Evolutionary conservation across 2,329 filamentous ascomycete genomes (phyloP).

Genomic region (Cryphonectria parasitica): DNA sequence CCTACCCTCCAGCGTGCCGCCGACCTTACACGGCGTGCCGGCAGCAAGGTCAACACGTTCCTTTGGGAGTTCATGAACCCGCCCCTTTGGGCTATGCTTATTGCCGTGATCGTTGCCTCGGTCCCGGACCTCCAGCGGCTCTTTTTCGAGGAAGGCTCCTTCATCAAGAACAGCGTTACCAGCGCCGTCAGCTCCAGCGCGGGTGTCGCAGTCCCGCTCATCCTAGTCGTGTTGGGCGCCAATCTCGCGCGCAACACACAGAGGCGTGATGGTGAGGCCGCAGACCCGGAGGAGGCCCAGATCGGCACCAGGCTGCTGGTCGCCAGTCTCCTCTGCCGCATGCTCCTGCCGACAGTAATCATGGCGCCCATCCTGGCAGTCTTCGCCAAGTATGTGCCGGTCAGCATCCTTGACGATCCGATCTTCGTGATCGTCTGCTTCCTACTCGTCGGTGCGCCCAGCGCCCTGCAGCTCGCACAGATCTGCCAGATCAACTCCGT

Average conservation of each 20-base stretch:
- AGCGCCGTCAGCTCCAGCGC: slow-evolving; percentile 84
- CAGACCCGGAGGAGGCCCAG: slow-evolving; percentile 67
- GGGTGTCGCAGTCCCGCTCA: slow-evolving; percentile 90
- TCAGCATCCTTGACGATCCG: slow-evolving; percentile 94
- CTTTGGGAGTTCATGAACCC: slow-evolving; percentile 97
- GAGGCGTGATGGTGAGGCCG: slow-evolving; percentile 56
- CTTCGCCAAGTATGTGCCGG: slow-evolving; percentile 84
- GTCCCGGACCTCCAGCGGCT: slow-evolving; percentile 79
- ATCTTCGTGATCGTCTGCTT: slow-evolving; percentile 99
- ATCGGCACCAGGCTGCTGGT: slow-evolving; percentile 78
- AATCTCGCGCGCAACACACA: slow-evolving; percentile 93
- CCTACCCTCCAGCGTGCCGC: slow-evolving; percentile 44
- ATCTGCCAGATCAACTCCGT: slow-evolving; percentile 99
- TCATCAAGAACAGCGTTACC: slow-evolving; percentile 91
- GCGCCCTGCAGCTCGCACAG: slow-evolving; percentile 90
- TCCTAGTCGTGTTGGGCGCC: slow-evolving; percentile 91
- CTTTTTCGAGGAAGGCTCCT: slow-evolving; percentile 88
- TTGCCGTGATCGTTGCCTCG: slow-evolving; percentile 88
- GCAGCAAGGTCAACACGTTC: slow-evolving; percentile 60
- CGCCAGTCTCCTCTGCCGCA: slow-evolving; percentile 83
- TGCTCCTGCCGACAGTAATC: slow-evolving; percentile 87
- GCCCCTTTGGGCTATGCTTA: slow-evolving; percentile 94
- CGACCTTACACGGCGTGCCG: slow-evolving; percentile 38
- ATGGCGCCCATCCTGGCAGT: slow-evolving; percentile 91
- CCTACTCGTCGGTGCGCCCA: slow-evolving; percentile 90